A percentile compares a stretch with the other conserved stretches of the same genome.
These are phyloP conservation scores for Kappamyces sp. DNA, from an alignment of 192 early-diverging fungal species.

Conservation along the genomic window DNA sequence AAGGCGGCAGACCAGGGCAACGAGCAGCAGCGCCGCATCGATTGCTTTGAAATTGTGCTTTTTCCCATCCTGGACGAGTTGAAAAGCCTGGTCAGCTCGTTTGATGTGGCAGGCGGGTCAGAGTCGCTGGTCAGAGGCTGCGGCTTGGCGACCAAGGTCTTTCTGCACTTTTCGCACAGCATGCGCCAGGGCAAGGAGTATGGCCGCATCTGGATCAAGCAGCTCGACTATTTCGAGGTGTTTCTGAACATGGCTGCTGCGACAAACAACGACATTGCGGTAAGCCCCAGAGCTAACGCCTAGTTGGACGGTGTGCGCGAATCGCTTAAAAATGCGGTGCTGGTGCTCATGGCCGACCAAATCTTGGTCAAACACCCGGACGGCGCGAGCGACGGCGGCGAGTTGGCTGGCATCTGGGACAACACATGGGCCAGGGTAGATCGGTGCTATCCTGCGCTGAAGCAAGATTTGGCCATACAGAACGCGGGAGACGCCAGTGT, in stretches of 20 bases:
- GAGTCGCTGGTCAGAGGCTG: slow-evolving; percentile 70
- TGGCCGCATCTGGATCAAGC: slow-evolving; percentile 53
- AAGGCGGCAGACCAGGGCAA: slow-evolving; percentile 16
- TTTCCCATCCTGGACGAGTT: slow-evolving; percentile 85
- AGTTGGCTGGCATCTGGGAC: too few species aligned
- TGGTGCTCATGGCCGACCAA: slow-evolving; percentile 76
- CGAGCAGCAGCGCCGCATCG: slow-evolving; percentile 31
- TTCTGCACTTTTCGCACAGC: slow-evolving; percentile 61
- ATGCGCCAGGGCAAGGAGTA: slow-evolving; percentile 53
- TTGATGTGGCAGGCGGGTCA: slow-evolving; percentile 62
- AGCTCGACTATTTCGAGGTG: slow-evolving; percentile 59
- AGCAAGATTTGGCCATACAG: too few species aligned
- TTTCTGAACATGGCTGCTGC: slow-evolving; percentile 56
- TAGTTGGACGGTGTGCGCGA: slow-evolving; percentile 70
- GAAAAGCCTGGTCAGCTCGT: slow-evolving; percentile 54
- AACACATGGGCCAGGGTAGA: too few species aligned
- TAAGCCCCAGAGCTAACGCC: slow-evolving; percentile 9
- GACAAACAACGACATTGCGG: slow-evolving; percentile 30
- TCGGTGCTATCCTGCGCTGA: too few species aligned
- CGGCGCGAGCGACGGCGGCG: too few species aligned
- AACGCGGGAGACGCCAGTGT: too few species aligned
- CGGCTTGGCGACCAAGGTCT: slow-evolving; percentile 67
- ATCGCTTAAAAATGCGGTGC: slow-evolving; percentile 73
- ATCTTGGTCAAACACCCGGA: too few species aligned
- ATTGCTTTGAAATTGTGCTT: slow-evolving; percentile 77